A percentile compares a stretch with the other conserved stretches of the same genome.
phyloP scores from a whole-genome alignment of 2,329 filamentous ascomycete genomes.

The Alternaria triticimaculans region DNA sequence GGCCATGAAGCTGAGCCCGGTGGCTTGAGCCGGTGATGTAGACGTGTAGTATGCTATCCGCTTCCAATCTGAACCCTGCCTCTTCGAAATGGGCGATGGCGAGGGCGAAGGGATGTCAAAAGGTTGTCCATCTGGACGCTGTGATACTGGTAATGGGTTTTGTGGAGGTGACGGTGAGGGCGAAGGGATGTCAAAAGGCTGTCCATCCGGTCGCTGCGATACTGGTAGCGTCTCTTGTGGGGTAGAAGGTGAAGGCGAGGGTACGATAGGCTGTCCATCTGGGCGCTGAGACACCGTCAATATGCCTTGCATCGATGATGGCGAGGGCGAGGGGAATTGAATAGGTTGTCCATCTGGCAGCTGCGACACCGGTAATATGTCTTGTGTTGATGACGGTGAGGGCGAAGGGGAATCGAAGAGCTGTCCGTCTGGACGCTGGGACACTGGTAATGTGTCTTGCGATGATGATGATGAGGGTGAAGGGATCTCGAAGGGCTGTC shows the following conservation, averaged over 20 bases:
- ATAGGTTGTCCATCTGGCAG: neutral
- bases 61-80: conserved; percentile 44
- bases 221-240: neutral
- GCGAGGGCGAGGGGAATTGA: neutral
- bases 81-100: neutral
- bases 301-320: neutral
- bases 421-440: neutral
- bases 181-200: neutral
- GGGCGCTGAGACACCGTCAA: neutral
- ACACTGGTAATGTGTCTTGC: neutral
- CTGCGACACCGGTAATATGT: neutral
- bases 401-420: neutral
- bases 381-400: neutral
- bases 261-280: neutral
- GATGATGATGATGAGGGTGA: neutral
- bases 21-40: conserved; percentile 46
- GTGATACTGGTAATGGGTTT: neutral
- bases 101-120: neutral
- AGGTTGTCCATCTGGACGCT: neutral
- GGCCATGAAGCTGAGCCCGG: conserved; percentile 66
- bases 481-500: neutral
- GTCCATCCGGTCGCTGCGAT: neutral
- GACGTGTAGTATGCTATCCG: conserved; percentile 59
- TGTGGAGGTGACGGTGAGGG: neutral
- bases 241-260: neutral